Evolutionary conservation across 2,329 filamentous ascomycete species (phyloP), one percentile per base, ranked within the genome.

Genomic region (Spiromastix sp.): DNA sequence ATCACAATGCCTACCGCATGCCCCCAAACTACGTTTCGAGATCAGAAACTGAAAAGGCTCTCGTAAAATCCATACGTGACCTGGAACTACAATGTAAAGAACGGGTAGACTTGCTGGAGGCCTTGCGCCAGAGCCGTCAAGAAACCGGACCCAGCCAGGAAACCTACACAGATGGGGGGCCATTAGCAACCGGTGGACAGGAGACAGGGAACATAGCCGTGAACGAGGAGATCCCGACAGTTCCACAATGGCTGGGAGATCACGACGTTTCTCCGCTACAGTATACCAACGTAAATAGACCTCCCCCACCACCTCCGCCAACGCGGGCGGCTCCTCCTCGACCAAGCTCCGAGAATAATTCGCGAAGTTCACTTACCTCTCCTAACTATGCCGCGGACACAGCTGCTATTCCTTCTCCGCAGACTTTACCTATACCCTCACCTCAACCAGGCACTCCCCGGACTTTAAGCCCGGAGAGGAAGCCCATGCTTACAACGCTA

Each of bases 71-170:
- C 32, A 63, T 96, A 41, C 75, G 77, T 39, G 73, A 86, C 50
- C 72, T 96, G 52, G 86, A 96, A 55, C 57, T 87, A 43, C 89
- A 95, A 60, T 95, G 87, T 60, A 89, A 91, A 57, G 89, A 96
- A 60, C 75, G 87, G 32, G 85, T 95, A 33, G 85, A 94, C 54
- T 67, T 96, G 21, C 70, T 96, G 5, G 81, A 91, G 53, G 81
- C 87, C 5, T 64, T 96, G 38, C 75, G 79, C 41, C 67, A 81
- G 44, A 81, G 75, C 48, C 64, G 74, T 20, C 63, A 70, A 42
- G 74, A 77, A 30, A 64, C 64, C 6, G 61, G 60, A 48, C 2
- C 37, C 7, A 13, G 27, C 6, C 7, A n/a, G 15, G 7, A 30
- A 30, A 7, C 27, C 7, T 16, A 30, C 7, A n/a, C n/a, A n/a